These are phyloP conservation scores for Polysphondylium violaceum DNA, from an alignment of 78 protist species.

Conservation along the genomic window DNA sequence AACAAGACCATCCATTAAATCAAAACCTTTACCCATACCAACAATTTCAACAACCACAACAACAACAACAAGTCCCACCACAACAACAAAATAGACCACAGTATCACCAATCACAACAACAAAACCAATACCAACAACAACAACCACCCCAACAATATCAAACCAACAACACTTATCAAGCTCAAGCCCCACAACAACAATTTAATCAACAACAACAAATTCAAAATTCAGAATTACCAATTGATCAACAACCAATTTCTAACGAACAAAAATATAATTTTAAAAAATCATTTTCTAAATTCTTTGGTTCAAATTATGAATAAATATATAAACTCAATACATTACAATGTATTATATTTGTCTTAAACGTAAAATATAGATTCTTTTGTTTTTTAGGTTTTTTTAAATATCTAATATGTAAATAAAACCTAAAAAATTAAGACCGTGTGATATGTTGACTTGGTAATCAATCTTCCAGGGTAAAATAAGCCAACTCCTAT, in stretches of 20 bases:
- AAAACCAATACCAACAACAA: not conserved
- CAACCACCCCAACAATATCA: not conserved
- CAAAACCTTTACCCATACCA: constrained; percentile 12
- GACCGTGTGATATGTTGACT: too few relatives aligned
- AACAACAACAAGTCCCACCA: constrained; percentile 8
- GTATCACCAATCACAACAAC: not conserved
- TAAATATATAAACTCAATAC: too few relatives aligned
- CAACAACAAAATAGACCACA: constrained; percentile 9
- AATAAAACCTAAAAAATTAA: too few relatives aligned
- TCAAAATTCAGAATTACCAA: constrained; percentile 1
- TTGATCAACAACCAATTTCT: constrained; percentile 9
- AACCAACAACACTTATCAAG: not conserved
- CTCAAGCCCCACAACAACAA: constrained; percentile 9
- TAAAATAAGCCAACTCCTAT: too few relatives aligned
- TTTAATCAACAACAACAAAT: constrained; percentile 8
- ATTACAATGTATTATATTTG: too few relatives aligned
- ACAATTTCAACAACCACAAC: not conserved
- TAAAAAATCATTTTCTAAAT: too few relatives aligned
- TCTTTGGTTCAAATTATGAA: too few relatives aligned
- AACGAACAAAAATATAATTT: too few relatives aligned
- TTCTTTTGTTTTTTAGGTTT: too few relatives aligned
- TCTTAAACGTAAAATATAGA: too few relatives aligned
- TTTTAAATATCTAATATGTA: too few relatives aligned
- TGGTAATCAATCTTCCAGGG: too few relatives aligned
- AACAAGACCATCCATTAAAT: not conserved